Evolutionary conservation across 768 basidiomycete genomes (phyloP).

Genomic region (Tephrocybe rancida): DNA sequence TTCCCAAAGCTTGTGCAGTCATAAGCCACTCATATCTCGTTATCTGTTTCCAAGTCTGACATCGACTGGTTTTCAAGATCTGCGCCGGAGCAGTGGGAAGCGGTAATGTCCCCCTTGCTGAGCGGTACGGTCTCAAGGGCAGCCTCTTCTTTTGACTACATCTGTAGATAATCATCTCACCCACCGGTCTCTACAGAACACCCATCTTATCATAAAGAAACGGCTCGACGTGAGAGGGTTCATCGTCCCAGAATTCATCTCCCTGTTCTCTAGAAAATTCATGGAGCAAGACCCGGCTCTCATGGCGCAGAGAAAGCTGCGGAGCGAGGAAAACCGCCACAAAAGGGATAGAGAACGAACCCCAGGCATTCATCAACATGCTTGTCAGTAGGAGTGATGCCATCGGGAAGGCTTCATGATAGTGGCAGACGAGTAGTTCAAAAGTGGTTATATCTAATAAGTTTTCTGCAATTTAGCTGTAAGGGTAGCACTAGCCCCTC

Average conservation of each 20-base stretch:
- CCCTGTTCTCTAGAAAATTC: slow-evolving; percentile 36
- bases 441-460: too few species aligned
- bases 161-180: background rate
- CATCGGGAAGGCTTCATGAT: slow-evolving; percentile 9
- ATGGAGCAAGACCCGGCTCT: slow-evolving; percentile 35
- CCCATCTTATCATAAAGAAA: slow-evolving; percentile 38
- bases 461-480: too few species aligned
- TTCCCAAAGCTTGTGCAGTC: slow-evolving; percentile 42
- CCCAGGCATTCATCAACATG: slow-evolving; percentile 25
- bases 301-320: slow-evolving; percentile 39
- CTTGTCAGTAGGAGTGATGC: slow-evolving; percentile 1
- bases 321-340: slow-evolving; percentile 38
- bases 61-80: background rate
- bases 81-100: background rate
- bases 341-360: slow-evolving; percentile 38
- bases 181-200: slow-evolving; percentile 29
- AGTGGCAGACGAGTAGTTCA: slow-evolving; percentile 9
- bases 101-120: slow-evolving; percentile 4
- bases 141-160: background rate
- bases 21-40: slow-evolving; percentile 19
- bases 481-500: too few species aligned
- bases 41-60: background rate
- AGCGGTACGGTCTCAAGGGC: slow-evolving; percentile 15
- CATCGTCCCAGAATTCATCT: slow-evolving; percentile 29
- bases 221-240: slow-evolving; percentile 49